Evolutionary conservation across 768 basidiomycete genomes (phyloP).

Genomic region (Lactarius deliciosus): DNA sequence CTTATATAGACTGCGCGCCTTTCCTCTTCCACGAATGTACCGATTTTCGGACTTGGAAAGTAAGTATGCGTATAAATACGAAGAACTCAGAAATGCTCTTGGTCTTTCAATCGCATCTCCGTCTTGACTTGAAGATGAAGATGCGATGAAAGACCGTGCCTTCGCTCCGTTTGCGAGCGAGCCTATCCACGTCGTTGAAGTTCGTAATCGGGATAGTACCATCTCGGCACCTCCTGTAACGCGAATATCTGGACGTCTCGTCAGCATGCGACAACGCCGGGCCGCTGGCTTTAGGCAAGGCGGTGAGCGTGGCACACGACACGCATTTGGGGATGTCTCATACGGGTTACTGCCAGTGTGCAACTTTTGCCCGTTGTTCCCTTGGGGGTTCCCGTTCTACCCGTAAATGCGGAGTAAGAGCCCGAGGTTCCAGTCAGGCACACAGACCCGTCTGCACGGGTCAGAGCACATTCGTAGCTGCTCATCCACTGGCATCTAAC

Average conservation of each 20-base stretch:
- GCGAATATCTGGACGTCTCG: not conserved
- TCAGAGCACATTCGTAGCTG: not conserved
- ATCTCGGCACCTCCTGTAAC: not conserved
- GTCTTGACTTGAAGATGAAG: no score
- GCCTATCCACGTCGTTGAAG: no score
- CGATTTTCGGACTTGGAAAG: not conserved
- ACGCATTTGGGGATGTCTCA: not conserved
- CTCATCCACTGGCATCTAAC: not conserved
- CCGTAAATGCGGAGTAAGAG: no score
- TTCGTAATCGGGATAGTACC: not conserved
- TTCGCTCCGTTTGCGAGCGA: no score
- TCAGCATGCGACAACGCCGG: not conserved
- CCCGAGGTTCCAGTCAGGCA: not conserved
- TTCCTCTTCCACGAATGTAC: not conserved
- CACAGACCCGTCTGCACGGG: not conserved
- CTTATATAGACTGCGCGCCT: not conserved
- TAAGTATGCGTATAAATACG: no score
- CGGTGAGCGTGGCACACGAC: not conserved
- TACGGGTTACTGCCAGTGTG: not conserved
- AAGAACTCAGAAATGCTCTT: no score
- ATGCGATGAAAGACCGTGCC: no score
- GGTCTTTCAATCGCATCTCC: no score
- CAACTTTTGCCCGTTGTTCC: not conserved
- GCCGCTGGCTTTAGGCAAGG: not conserved
- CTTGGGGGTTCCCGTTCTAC: not conserved